A percentile compares a stretch with the other conserved stretches of the same genome.
Evolutionary conservation across 345 rosid species (phyloP).

Genomic region (Microcos paniculata): DNA sequence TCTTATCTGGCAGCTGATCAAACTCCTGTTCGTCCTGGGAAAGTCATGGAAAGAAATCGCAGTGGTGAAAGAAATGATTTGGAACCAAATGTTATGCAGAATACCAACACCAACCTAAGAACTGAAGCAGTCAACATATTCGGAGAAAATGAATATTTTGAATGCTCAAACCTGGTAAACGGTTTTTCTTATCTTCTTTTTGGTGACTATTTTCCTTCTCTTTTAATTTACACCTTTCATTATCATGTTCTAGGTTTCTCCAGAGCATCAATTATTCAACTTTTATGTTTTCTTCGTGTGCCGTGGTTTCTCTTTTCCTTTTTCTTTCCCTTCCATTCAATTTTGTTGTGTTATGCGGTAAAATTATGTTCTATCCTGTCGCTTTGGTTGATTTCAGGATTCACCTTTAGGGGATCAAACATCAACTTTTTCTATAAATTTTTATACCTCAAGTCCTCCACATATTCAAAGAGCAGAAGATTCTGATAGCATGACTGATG

Average conservation of each 20-base stretch:
- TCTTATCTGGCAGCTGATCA: slow-evolving; percentile 14
- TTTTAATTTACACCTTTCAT: no score
- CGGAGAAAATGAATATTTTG: slow-evolving; percentile 24
- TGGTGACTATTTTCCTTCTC: not conserved
- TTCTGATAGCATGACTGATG: slow-evolving; percentile 22
- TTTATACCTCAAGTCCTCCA: slow-evolving; percentile 28
- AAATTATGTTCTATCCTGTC: not conserved
- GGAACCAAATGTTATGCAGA: slow-evolving; percentile 17
- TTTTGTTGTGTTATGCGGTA: not conserved
- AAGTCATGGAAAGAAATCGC: slow-evolving; percentile 10
- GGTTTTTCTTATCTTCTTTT: slow-evolving; percentile 9
- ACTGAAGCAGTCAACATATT: slow-evolving; percentile 18
- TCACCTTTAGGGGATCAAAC: slow-evolving; percentile 25
- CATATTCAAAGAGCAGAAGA: slow-evolving; percentile 25
- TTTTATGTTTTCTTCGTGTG: not conserved
- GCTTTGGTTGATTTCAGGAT: slow-evolving; percentile 35
- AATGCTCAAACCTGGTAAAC: slow-evolving; percentile 36
- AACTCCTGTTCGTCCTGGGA: slow-evolving; percentile 23
- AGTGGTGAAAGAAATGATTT: slow-evolving; percentile 12
- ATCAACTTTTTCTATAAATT: slow-evolving; percentile 19
- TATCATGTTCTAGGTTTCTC: not conserved
- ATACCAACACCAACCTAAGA: slow-evolving; percentile 17
- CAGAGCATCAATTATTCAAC: not conserved
- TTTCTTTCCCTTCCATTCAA: not conserved
- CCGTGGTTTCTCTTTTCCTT: not conserved